Base-by-base conservation (phyloP, 257 asterid genomes). In the Ophiorrhiza pumila region DNA sequence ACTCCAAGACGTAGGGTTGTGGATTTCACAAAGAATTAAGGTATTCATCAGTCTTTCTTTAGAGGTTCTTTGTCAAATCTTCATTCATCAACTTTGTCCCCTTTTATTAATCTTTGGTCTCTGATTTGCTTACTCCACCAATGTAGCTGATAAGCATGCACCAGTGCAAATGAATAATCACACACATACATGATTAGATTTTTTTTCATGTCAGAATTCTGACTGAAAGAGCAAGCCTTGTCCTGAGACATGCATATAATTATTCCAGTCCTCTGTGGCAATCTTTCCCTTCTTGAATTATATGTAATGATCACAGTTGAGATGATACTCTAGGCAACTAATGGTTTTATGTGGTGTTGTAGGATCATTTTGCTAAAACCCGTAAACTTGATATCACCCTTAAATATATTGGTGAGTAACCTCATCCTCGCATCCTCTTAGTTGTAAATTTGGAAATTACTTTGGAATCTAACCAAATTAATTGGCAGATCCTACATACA, bases 1-100 rank as follows among this genome's bases (percentile, higher is more conserved):
- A 65, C 96, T 90, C 76, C 91, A 89, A 79, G 98, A 92, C 77
- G 90, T 90, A 58, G 98, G 97, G 60, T 69, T 92, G 83, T 92
- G 98, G 98, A 59, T 92, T 80, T 90, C 97, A 71, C 89, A 90
- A 43, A 88, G 76, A 60, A 92, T 90, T 81, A 92, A 79, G 95
- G 97, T 90, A n/a, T n/a, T n/a, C n/a, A 87, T 55, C 42, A 5
- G 6, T 79, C 71, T 69, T 69, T 34, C 53, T 72, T 50, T 74
- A 18, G 23, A 4, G 22, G n/a, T 43, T 53, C 31, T 65, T 13
- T 32, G 35, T 66, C 32, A 39, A 55, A 55, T 35, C 35, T 42
- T 52, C 71, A 13, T 47, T n/a, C 3, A 27, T 22, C 7, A 47
- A 34, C 29, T 73, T 15, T 61, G 1, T 50, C 52, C 1, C 20